These are phyloP conservation scores for Taphrina flavorubra DNA, from an alignment of 1,139 yeast genomes.

Conservation along the genomic window DNA sequence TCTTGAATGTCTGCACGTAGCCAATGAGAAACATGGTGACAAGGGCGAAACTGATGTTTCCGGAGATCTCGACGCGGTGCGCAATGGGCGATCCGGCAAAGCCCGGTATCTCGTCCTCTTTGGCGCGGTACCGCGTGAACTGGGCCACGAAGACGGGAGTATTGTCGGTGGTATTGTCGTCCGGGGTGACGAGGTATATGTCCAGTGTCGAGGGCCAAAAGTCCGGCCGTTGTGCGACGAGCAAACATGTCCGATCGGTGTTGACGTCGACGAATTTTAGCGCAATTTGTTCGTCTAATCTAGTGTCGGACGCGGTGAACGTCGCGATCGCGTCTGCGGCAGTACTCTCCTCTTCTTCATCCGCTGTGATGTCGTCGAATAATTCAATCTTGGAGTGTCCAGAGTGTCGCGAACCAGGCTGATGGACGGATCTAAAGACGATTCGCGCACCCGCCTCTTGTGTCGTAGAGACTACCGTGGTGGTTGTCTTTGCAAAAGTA, in stretches of 20 bases:
- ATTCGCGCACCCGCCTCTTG: not conserved
- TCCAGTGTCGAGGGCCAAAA: constrained; percentile 7
- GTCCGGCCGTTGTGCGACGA: not conserved
- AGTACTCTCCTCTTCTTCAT: not conserved
- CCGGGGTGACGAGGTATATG: not conserved
- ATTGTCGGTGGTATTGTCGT: not conserved
- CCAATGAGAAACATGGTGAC: constrained; percentile 10
- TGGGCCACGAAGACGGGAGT: not conserved
- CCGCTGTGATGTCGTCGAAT: not conserved
- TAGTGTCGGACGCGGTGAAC: not conserved
- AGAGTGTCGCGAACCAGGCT: not conserved
- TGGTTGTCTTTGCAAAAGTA: not conserved
- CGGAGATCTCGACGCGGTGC: not conserved
- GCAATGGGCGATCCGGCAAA: not conserved
- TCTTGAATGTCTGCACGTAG: constrained; percentile 6
- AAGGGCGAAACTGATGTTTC: constrained; percentile 13
- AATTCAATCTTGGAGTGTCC: not conserved
- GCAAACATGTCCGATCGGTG: not conserved
- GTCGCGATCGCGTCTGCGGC: not conserved
- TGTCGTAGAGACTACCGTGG: not conserved
- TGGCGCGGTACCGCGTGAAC: constrained; percentile 6
- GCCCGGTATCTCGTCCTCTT: constrained; percentile 3
- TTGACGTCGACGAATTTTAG: constrained; percentile 1
- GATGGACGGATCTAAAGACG: not conserved
- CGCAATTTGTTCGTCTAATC: not conserved